These are phyloP conservation scores for Penicillium sp. DNA, from an alignment of 2,329 filamentous ascomycete species.

Conservation along the genomic window DNA sequence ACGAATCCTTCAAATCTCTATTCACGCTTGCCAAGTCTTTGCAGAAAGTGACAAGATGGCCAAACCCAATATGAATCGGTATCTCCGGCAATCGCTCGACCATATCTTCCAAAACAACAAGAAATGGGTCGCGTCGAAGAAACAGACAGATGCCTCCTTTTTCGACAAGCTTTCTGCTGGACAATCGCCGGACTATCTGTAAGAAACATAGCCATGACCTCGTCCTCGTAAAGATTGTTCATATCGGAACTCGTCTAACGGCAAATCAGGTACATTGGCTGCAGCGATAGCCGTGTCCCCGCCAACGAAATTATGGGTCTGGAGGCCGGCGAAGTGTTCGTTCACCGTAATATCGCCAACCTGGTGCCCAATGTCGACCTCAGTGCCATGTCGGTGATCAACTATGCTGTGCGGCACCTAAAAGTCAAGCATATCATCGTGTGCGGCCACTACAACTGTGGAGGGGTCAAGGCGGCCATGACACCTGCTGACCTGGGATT, in stretches of 20 bases:
- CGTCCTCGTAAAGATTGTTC: not conserved
- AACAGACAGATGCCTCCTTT: conserved; percentile 59
- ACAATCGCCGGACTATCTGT: conserved; percentile 66
- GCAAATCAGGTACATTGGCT: conserved; percentile 34
- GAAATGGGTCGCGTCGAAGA: conserved; percentile 62
- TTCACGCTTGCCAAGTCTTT: not conserved
- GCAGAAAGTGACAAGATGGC: not conserved
- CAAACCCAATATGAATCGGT: not conserved
- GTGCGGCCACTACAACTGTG: conserved; percentile 67
- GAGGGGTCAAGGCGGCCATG: conserved; percentile 61
- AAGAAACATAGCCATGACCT: not conserved
- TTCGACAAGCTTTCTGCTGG: conserved; percentile 63
- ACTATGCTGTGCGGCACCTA: conserved; percentile 32
- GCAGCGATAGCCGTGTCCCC: conserved; percentile 32
- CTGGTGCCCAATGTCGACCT: conserved; percentile 31
- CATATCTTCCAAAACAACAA: conserved; percentile 67
- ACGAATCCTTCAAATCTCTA: not conserved
- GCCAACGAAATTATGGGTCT: conserved; percentile 35
- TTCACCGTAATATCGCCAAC: conserved; percentile 36
- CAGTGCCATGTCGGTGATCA: conserved; percentile 32
- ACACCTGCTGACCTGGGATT: conserved; percentile 67
- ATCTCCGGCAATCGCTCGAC: conserved; percentile 47
- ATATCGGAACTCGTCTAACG: not conserved
- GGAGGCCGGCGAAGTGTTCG: conserved; percentile 33
- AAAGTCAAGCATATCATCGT: conserved; percentile 67